These are phyloP conservation scores for Fusarium verticillioides DNA, from an alignment of 2,329 filamentous ascomycete species.

Conservation along the genomic window DNA sequence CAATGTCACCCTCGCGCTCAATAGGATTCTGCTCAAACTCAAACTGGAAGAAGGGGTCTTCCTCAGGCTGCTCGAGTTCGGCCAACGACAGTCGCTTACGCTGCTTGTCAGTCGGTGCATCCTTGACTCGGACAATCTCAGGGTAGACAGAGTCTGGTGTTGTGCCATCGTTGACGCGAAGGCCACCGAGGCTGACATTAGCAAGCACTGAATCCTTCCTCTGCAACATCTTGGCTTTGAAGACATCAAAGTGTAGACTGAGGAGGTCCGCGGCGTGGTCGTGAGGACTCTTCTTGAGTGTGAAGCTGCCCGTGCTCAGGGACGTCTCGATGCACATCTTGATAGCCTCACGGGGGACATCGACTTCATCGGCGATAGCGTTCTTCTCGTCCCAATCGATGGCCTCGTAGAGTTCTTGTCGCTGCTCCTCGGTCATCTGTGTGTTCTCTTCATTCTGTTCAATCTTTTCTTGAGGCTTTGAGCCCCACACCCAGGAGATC, in stretches of 20 bases:
- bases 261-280: constrained; percentile 80
- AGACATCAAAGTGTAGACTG: constrained; percentile 92
- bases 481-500: constrained; percentile 92
- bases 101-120: constrained; percentile 69
- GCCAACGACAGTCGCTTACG: constrained; percentile 63
- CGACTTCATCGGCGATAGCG: constrained; percentile 85
- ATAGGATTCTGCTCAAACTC: constrained; percentile 95
- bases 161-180: constrained; percentile 95
- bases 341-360: constrained; percentile 88
- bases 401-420: constrained; percentile 94
- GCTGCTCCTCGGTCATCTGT: constrained; percentile 93
- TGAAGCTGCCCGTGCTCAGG: constrained; percentile 96
- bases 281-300: constrained; percentile 77
- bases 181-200: constrained; percentile 88
- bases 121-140: constrained; percentile 96
- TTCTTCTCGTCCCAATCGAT: constrained; percentile 99
- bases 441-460: constrained; percentile 76
- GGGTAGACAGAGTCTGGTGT: constrained; percentile 91
- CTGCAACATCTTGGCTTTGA: constrained; percentile 89
- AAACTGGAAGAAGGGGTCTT: constrained; percentile 89
- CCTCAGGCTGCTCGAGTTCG: constrained; percentile 62
- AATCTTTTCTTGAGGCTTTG: constrained; percentile 71
- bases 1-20: constrained; percentile 90
- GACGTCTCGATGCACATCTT: constrained; percentile 94
- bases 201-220: constrained; percentile 90